Base-by-base conservation (phyloP, 306 rosid genomes). In the Begonia fuchsioides region DNA sequence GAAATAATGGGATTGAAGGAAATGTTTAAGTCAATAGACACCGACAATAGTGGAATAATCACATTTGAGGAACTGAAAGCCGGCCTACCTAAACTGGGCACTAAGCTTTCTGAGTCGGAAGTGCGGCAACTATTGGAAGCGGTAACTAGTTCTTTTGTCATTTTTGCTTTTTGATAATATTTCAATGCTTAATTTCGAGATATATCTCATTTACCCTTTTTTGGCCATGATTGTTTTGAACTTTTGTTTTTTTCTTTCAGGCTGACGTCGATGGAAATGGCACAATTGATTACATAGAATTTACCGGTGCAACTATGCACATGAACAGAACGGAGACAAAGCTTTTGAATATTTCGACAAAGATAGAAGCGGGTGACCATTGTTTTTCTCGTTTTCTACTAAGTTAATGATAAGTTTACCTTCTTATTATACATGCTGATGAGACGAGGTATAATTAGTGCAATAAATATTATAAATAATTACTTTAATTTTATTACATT, bases 231-330 rank as follows among this genome's bases (percentile, higher is more conserved):
- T 19, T 19, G 2, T 12, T 40, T 40, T 40, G 10, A 13, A 18
- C 9, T 13, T 54, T 54, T 13, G 13, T 56, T 50, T 64, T 20
- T 61, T 39, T 52, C 6, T 79, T 57, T 56, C 87, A 84, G 97
- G 97, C 97, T 11, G 97, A 88, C 43, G 95, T 88, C 49, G 95
- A 88, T 51, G 97, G 97, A 54, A 81, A 88, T 51, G 97, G 97
- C 53, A 57, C 90, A 13, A 84, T 88, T 47, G 97, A 88, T 62
- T 88, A 88, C 68, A 74, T 81, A 12, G 97, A 88, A 74, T 88
- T 88, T 63, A 88, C 81, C 72, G 74, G 93, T 3, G 97, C 97
- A 15, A 88, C 95, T 7, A 83, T 88, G 97, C 95, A 84, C 76
- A 74, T 84, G 77, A 88, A 88, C 59, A 74, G 97, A 81, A 49